A percentile compares a stretch with the other conserved stretches of the same genome.
Evolutionary conservation across 495 filamentous ascomycete genomes (phyloP).

Genomic region (Aspergillus steynii): DNA sequence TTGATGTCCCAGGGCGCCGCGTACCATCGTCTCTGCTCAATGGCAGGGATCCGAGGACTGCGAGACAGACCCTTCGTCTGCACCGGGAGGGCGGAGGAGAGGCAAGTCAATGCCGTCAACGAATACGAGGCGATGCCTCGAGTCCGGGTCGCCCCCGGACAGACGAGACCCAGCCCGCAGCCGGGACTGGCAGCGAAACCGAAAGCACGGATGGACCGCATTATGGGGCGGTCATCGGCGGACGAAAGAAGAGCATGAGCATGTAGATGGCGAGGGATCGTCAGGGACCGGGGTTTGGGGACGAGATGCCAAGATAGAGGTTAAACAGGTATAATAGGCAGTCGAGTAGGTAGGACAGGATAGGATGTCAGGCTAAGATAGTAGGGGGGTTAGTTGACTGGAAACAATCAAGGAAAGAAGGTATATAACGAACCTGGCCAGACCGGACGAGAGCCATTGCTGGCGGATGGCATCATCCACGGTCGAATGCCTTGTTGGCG

Average conservation of each 20-base stretch:
- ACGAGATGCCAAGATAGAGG: not conserved
- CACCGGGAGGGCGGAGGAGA: not conserved
- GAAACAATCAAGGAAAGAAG: not conserved
- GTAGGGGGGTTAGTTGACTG: too few relatives aligned
- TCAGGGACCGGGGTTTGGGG: not conserved
- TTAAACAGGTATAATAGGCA: too few relatives aligned
- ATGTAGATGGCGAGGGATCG: not conserved
- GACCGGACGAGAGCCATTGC: not conserved
- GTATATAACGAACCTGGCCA: not conserved
- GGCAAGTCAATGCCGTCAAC: not conserved
- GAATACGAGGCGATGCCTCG: not conserved
- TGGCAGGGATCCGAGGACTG: too few relatives aligned
- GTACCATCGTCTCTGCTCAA: not conserved
- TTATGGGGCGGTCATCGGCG: not conserved
- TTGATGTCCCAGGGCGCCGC: not conserved
- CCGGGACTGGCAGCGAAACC: not conserved
- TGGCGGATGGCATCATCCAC: not conserved
- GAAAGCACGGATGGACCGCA: not conserved
- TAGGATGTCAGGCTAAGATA: too few relatives aligned
- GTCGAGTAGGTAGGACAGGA: too few relatives aligned
- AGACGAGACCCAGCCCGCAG: too few relatives aligned
- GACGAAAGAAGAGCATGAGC: not conserved
- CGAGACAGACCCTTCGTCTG: too few relatives aligned
- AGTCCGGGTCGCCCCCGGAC: too few relatives aligned
- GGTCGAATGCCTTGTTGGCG: not conserved